Percentiles rank a stretch among this genome's conserved stretches.
Conservation (phyloP, 192 early-diverging fungal species). For the Coemansia sp. region DNA sequence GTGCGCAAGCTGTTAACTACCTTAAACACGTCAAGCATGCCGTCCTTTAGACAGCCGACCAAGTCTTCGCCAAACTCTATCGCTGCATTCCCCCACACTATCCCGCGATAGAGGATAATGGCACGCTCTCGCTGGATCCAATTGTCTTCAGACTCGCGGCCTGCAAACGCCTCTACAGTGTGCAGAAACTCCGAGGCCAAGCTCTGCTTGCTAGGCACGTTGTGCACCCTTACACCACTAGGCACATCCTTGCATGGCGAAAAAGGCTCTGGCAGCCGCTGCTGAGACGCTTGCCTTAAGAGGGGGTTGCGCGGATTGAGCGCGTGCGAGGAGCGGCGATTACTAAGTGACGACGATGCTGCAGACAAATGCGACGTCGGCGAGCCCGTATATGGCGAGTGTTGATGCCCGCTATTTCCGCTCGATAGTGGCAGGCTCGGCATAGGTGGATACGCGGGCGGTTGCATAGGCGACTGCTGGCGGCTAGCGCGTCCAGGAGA, state of each 20-base stretch:
- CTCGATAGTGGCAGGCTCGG: not conserved
- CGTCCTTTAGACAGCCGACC: conserved; percentile 27
- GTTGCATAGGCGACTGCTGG: conserved; percentile 10
- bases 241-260: conserved; percentile 30
- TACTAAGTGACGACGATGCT: conserved; percentile 16
- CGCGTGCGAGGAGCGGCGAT: conserved; percentile 13
- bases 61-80: conserved; percentile 42
- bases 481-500: conserved; percentile 20
- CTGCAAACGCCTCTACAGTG: conserved; percentile 29
- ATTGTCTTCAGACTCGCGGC: conserved; percentile 52
- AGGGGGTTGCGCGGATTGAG: conserved; percentile 22
- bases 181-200: conserved; percentile 40
- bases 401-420: conserved; percentile 5
- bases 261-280: conserved; percentile 26
- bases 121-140: conserved; percentile 53
- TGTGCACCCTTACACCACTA: conserved; percentile 28
- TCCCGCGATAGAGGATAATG: conserved; percentile 44
- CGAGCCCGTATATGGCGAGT: conserved; percentile 7
- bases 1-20: conserved; percentile 51
- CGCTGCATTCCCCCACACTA: conserved; percentile 55
- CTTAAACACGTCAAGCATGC: conserved; percentile 41
- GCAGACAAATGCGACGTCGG: conserved; percentile 12
- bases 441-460: conserved; percentile 1
- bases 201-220: conserved; percentile 36
- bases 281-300: conserved; percentile 31